Base-by-base conservation (phyloP, 2,329 filamentous ascomycete genomes). In the Fusarium avenaceum region DNA sequence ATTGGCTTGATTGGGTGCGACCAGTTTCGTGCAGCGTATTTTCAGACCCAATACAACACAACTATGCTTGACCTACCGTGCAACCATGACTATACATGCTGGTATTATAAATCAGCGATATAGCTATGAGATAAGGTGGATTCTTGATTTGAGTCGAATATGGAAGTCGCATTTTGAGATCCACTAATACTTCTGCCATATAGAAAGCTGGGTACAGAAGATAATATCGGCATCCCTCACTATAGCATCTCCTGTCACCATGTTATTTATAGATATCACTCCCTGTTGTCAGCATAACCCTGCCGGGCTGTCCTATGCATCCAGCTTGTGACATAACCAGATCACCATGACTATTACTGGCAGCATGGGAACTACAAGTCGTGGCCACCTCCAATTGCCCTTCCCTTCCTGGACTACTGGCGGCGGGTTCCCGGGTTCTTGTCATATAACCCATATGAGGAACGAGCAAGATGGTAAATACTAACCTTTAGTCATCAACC, bases 21-120 rank as follows among this genome's bases (percentile, higher is more conserved):
- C 53, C 50, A 47, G 40, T 61, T 69, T 71, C 67, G 52, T 52
- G 20, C 30, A 30, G 28, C 28, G 28, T 30, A 11, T 28, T 13
- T 30, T 11, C 28, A 26, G 26, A 26, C 9, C 26, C 7, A 26
- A 26, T 10, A 28, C 28, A 28, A 4, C 28, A 28, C 28, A 28
- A 28, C 9, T 28, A 28, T 28, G 28, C 28, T 28, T 28, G 28
- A 28, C 28, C 11, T 28, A 28, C 24, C 9, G 7, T 26, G 24
- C 24, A 26, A 10, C 26, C 3, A 24, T 26, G 11, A 30, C 28
- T 30, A 30, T 30, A 30, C 28, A 30, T 30, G 10, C 28, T 30
- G 28, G 28, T 13, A 13, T 30, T 30, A 13, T 26, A 30, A 30
- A 30, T 30, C 10, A 30, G 28, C 28, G 9, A 30, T 30, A 13